Conservation (phyloP, 1,139 yeast species). For the Debaryomyces sp. region DNA sequence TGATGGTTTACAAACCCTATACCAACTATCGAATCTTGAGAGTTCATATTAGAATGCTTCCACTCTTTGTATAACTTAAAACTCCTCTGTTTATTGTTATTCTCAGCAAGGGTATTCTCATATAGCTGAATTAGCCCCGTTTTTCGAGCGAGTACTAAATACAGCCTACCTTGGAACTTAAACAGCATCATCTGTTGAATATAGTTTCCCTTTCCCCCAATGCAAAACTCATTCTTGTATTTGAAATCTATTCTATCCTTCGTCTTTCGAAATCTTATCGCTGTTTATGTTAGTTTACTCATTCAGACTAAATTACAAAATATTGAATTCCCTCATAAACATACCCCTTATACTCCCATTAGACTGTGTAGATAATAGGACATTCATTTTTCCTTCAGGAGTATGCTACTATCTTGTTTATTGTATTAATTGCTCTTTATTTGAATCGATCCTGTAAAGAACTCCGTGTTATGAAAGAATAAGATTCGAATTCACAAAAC, state of each 20-base stretch:
- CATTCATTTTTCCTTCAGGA: slow-evolving; percentile 18
- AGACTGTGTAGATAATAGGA: slow-evolving; percentile 23
- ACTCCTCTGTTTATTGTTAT: slow-evolving; percentile 11
- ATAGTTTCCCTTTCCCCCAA: slow-evolving; percentile 20
- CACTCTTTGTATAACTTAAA: slow-evolving; percentile 39
- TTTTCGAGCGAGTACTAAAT: slow-evolving; percentile 30
- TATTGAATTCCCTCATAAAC: slow-evolving; percentile 12
- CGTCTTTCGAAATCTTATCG: slow-evolving; percentile 16
- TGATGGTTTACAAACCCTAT: slow-evolving; percentile 32
- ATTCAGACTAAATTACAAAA: not conserved
- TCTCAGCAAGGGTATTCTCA: slow-evolving; percentile 15
- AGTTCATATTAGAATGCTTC: slow-evolving; percentile 32
- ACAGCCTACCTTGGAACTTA: slow-evolving; percentile 21
- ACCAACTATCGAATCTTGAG: slow-evolving; percentile 26
- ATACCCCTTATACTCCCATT: slow-evolving; percentile 27
- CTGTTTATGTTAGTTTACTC: slow-evolving; percentile 15
- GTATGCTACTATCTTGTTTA: not conserved
- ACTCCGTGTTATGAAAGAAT: not conserved
- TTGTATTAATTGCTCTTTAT: not conserved
- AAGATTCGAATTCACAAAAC: not conserved
- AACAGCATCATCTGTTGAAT: slow-evolving; percentile 25
- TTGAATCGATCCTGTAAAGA: not conserved
- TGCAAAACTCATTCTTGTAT: slow-evolving; percentile 23
- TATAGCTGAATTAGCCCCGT: slow-evolving; percentile 37
- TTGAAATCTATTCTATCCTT: slow-evolving; percentile 14